Base-by-base conservation (phyloP, 1,284 basidiomycete species). In the Coniferiporia sulphurascens region DNA sequence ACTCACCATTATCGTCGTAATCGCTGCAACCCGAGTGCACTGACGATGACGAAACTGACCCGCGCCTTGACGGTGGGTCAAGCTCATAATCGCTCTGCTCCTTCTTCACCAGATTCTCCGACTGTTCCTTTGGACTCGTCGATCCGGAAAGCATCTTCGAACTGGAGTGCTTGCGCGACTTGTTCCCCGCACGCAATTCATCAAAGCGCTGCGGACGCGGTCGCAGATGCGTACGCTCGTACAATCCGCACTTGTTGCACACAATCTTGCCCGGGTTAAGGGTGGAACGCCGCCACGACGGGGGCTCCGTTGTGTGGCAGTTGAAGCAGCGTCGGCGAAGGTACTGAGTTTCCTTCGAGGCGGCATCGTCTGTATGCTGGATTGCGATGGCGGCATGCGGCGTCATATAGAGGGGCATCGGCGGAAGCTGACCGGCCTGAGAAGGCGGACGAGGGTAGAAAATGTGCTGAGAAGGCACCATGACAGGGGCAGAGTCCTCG, bases 211-310 rank as follows among this genome's bases (percentile, higher is more conserved):
- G 78, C 12, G 90, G 90, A 13, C 90, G 80, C 6, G 89, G 83
- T 34, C 90, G 82, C 62, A 91, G 71, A 65, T 92, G 89, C 12
- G 90, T 92, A 68, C 89, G 87, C 73, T 92, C 89, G 70, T 92
- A 92, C 44, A 92, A 78, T 17, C 89, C 89, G 65, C 89, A 92
- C 77, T 92, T 92, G 81, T 92, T 92, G 80, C 89, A 92, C 56
- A 92, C 90, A 69, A 92, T 92, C 74, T 92, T 92, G 64, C 89
- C 90, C 1, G 88, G 89, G 72, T 90, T 91, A 69, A 92, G 84
- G 6, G 90, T 92, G 35, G 84, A 87, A 43, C 90, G 83, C 52
- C 90, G 85, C 89, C 89, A 92, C 32, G 84, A 86, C 1, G 90
- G 89, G 0, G 90, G 90, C 71, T 92, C 90, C 1, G 90, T 92